Percentiles rank a stretch among this genome's conserved stretches.
Conservation (phyloP, 441 rosid genomes). For the Manihot esculenta region DNA sequence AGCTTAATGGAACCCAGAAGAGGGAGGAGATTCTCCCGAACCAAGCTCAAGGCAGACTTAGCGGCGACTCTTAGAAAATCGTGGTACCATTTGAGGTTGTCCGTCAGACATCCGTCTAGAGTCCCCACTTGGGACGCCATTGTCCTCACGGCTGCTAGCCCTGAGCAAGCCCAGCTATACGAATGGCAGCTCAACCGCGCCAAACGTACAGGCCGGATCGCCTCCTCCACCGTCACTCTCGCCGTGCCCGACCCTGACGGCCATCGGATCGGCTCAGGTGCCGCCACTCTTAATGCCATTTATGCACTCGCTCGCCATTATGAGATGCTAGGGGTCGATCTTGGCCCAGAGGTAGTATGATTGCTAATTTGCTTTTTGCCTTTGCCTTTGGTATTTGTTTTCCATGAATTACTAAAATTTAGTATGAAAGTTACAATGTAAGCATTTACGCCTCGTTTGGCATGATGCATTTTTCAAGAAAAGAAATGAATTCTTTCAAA, state of each 20-base stretch:
- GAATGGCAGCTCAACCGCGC: constrained; percentile 91
- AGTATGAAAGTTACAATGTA: not conserved
- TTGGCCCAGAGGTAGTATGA: constrained; percentile 34
- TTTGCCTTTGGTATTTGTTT: not conserved
- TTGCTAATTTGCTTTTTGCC: not conserved
- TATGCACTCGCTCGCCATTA: constrained; percentile 63
- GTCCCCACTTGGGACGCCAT: constrained; percentile 97
- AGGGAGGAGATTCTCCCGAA: constrained; percentile 24
- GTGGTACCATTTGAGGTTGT: constrained; percentile 91
- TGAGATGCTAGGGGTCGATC: constrained; percentile 32
- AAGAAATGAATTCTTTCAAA: too few species aligned
- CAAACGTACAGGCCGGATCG: constrained; percentile 75
- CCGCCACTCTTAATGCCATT: constrained; percentile 91
- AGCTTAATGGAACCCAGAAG: constrained; percentile 25
- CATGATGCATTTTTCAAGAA: too few species aligned
- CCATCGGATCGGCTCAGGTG: constrained; percentile 92
- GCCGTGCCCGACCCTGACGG: constrained; percentile 91
- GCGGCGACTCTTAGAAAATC: constrained; percentile 66
- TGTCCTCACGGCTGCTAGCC: constrained; percentile 93
- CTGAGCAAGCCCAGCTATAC: constrained; percentile 91
- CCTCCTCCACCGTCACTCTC: constrained; percentile 73
- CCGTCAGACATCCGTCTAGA: constrained; percentile 81
- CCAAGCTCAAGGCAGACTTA: constrained; percentile 42
- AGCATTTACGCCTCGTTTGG: too few species aligned
- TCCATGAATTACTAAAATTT: not conserved